Evolutionary conservation across 75 land plant genomes (phyloP).

Genomic region (Sequoiadendron giganteum): DNA sequence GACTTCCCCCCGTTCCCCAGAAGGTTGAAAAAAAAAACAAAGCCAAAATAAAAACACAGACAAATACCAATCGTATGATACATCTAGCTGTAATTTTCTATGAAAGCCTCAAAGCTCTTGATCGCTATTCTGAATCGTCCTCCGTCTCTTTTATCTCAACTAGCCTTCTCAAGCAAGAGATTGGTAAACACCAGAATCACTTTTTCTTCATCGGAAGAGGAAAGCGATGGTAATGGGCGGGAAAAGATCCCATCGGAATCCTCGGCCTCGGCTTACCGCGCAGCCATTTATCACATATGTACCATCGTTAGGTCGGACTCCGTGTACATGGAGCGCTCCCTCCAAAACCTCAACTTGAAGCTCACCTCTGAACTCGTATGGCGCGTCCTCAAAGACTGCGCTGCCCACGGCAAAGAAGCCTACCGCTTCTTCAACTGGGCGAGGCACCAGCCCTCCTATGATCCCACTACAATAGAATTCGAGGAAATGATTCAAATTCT

Average conservation of each 20-base stretch:
- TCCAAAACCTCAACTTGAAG: constrained; percentile 30
- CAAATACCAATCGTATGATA: too few species aligned
- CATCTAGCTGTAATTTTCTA: neutral
- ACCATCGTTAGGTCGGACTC: constrained; percentile 47
- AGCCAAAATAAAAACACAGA: too few species aligned
- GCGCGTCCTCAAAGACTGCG: constrained; percentile 56
- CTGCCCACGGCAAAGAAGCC: constrained; percentile 25
- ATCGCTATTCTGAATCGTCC: neutral
- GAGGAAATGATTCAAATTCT: constrained; percentile 43
- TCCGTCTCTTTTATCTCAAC: neutral
- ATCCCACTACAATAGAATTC: constrained; percentile 50
- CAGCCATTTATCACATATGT: constrained; percentile 55
- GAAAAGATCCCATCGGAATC: neutral
- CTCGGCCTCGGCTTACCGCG: constrained; percentile 45
- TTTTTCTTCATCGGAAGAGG: neutral
- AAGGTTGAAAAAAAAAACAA: too few species aligned
- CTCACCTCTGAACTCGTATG: constrained; percentile 51
- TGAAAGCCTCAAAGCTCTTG: neutral
- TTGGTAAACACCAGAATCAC: neutral
- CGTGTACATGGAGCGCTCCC: constrained; percentile 60
- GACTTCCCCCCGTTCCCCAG: too few species aligned
- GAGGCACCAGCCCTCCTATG: constrained; percentile 31
- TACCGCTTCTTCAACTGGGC: constrained; percentile 76
- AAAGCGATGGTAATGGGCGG: neutral
- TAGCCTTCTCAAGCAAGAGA: neutral